A percentile compares a stretch with the other conserved stretches of the same genome.
phyloP scores from a whole-genome alignment of 2,329 filamentous ascomycete genomes.

The Fusarium continuum region DNA sequence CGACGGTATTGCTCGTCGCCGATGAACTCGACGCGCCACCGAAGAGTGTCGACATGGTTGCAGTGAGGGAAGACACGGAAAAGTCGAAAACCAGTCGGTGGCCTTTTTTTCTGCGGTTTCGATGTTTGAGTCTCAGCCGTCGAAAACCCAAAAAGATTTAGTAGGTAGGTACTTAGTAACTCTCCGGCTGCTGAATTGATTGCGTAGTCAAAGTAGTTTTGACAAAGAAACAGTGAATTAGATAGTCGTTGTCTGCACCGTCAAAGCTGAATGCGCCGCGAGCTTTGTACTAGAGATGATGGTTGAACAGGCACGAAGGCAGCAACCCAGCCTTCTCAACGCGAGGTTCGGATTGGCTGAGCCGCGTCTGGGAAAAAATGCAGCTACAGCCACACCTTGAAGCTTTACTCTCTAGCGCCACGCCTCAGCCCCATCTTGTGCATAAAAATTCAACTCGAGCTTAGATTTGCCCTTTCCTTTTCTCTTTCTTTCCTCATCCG shows the following conservation, averaged over 20 bases:
- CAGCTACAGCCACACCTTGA: slow-evolving; percentile 25
- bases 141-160: not conserved
- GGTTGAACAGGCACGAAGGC: slow-evolving; percentile 44
- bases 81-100: slow-evolving; percentile 6
- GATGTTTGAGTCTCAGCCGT: not conserved
- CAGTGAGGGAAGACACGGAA: slow-evolving; percentile 7
- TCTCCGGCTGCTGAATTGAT: not conserved
- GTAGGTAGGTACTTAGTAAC: not conserved
- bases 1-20: slow-evolving; percentile 75
- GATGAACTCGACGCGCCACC: slow-evolving; percentile 60
- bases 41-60: slow-evolving; percentile 72
- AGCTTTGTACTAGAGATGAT: slow-evolving; percentile 37
- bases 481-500: slow-evolving; percentile 54
- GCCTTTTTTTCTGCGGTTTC: slow-evolving; percentile 9
- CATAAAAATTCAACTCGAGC: slow-evolving; percentile 41
- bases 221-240: not conserved
- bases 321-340: slow-evolving; percentile 42
- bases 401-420: slow-evolving; percentile 27
- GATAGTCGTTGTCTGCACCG: not conserved
- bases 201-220: not conserved
- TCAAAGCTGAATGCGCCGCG: slow-evolving; percentile 22
- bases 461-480: slow-evolving; percentile 13
- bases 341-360: slow-evolving; percentile 42
- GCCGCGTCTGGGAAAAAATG: slow-evolving; percentile 28
- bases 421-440: slow-evolving; percentile 32